Evolutionary conservation across 73 alveolate genomes (phyloP).

Genomic region (Tetrahymena malaccensis): DNA sequence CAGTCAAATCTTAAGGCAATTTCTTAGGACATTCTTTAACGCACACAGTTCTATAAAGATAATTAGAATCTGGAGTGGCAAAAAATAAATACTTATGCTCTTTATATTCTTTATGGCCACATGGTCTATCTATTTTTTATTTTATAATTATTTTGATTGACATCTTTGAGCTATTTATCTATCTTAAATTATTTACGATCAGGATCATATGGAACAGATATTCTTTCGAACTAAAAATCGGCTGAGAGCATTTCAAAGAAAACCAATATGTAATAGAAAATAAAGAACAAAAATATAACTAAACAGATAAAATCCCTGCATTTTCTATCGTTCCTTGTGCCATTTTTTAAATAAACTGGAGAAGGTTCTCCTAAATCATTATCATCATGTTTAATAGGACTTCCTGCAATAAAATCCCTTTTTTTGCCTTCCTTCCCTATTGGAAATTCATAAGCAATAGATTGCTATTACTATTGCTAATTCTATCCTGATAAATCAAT

Average conservation of each 20-base stretch:
- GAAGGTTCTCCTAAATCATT: background rate
- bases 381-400: background rate
- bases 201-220: background rate
- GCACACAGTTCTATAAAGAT: constrained; percentile 12
- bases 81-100: constrained; percentile 22
- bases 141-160: background rate
- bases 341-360: background rate
- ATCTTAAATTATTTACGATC: background rate
- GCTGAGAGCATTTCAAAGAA: background rate
- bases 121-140: background rate
- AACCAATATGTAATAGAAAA: background rate
- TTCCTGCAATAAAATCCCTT: background rate
- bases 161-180: background rate
- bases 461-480: background rate
- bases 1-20: background rate
- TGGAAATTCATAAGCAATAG: background rate
- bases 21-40: constrained; percentile 23
- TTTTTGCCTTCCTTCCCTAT: background rate
- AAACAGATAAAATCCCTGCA: background rate
- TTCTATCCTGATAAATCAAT: background rate
- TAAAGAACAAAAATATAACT: background rate
- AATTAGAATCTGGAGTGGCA: constrained; percentile 20
- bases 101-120: background rate
- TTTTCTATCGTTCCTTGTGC: background rate
- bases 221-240: background rate